A percentile compares a stretch with the other conserved stretches of the same genome.
Evolutionary conservation across 1,284 basidiomycete species (phyloP).

Genomic region (Exobasidium rhododendri): DNA sequence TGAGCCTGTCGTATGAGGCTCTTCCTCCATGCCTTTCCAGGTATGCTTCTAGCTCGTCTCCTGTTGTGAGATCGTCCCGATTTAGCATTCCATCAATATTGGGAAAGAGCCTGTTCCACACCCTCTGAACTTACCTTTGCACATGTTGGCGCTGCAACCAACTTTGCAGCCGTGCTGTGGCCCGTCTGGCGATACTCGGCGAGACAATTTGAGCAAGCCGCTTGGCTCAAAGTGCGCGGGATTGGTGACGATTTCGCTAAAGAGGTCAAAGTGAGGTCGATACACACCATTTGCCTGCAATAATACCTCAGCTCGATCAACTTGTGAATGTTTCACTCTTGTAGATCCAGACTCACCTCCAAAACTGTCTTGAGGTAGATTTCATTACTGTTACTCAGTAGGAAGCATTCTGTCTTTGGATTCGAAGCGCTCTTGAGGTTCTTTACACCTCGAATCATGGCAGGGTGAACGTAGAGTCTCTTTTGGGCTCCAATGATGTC

Average conservation of each 20-base stretch:
- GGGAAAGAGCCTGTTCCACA: neutral
- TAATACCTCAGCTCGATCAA: slow-evolving; percentile 4
- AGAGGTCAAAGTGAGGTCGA: slow-evolving; percentile 60
- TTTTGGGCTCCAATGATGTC: slow-evolving; percentile 1
- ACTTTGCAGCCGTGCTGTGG: slow-evolving; percentile 80
- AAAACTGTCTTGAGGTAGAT: slow-evolving; percentile 79
- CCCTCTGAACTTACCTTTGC: slow-evolving; percentile 69
- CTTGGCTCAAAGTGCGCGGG: slow-evolving; percentile 75
- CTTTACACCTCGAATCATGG: slow-evolving; percentile 84
- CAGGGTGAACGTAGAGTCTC: slow-evolving; percentile 69
- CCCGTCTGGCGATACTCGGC: slow-evolving; percentile 61
- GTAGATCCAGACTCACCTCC: slow-evolving; percentile 59
- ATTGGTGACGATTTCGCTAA: slow-evolving; percentile 87
- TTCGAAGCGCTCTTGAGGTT: slow-evolving; percentile 65
- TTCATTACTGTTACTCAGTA: slow-evolving; percentile 88
- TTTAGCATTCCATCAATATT: neutral
- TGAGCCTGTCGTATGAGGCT: slow-evolving; percentile 68
- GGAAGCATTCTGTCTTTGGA: slow-evolving; percentile 75
- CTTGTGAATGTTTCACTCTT: neutral
- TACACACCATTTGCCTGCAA: slow-evolving; percentile 62
- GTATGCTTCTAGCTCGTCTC: slow-evolving; percentile 82
- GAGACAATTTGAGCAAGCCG: slow-evolving; percentile 72
- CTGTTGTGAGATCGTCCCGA: slow-evolving; percentile 56
- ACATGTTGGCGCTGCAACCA: slow-evolving; percentile 95
- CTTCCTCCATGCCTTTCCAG: slow-evolving; percentile 66